Conservation (phyloP, 805 yeast species). For the Ogataea henricii region DNA sequence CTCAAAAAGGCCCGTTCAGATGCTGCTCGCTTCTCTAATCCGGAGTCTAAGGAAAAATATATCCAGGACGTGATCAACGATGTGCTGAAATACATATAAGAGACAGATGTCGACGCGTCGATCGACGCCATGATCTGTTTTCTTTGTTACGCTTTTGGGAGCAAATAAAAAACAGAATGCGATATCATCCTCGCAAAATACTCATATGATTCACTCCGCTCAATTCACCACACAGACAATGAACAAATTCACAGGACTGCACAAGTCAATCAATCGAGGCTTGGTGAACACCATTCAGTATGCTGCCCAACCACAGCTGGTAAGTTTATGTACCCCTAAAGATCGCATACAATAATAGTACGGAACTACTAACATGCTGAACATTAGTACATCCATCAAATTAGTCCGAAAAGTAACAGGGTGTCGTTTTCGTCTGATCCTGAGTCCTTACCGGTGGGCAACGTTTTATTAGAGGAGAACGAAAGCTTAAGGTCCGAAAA, state of each 20-base stretch:
- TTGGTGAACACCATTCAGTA: conserved; percentile 27
- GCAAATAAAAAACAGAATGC: neutral
- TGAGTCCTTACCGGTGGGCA: conserved; percentile 27
- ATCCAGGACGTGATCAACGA: conserved; percentile 42
- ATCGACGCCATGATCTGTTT: neutral
- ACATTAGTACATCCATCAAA: conserved; percentile 27
- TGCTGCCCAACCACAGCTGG: conserved; percentile 30
- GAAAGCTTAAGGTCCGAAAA: neutral
- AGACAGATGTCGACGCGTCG: too few species aligned
- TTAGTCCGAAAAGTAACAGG: conserved; percentile 15
- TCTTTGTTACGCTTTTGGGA: neutral
- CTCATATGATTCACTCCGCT: too few species aligned
- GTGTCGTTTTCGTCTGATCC: conserved; percentile 36
- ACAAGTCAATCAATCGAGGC: conserved; percentile 19
- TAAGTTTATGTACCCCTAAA: conserved; percentile 10
- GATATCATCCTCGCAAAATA: too few species aligned
- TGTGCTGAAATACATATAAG: conserved; percentile 40
- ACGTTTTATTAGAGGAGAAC: conserved; percentile 5
- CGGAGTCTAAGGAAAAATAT: conserved; percentile 35
- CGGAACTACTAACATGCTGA: neutral
- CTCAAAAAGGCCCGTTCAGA: conserved; percentile 39
- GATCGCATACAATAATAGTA: neutral
- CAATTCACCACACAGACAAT: neutral
- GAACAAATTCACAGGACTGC: conserved; percentile 6
- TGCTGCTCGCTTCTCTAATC: conserved; percentile 24